These are phyloP conservation scores for Fraxinus anomala DNA, from an alignment of 257 asterid genomes.

Conservation along the genomic window DNA sequence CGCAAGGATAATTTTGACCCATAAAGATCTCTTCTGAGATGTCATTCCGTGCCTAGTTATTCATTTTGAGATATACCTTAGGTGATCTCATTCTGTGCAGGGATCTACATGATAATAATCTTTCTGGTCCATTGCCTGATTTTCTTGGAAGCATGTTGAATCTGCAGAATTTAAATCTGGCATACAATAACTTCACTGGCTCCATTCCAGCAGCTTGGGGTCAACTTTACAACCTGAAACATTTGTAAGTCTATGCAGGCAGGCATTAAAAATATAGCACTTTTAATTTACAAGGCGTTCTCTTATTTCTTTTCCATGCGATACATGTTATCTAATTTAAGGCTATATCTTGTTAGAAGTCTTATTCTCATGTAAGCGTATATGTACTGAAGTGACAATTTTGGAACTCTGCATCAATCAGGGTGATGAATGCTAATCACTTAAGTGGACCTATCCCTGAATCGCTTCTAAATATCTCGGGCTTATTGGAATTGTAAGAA, in stretches of 20 bases:
- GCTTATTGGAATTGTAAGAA: constrained; percentile 64
- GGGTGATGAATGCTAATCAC: constrained; percentile 62
- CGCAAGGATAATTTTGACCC: neutral
- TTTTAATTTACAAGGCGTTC: neutral
- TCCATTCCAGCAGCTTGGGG: constrained; percentile 80
- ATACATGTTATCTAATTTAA: neutral
- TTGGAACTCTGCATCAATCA: constrained; percentile 40
- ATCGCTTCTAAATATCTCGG: constrained; percentile 51
- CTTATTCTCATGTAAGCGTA: neutral
- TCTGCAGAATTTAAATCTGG: constrained; percentile 71
- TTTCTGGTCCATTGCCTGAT: constrained; percentile 70
- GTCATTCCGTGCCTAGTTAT: neutral
- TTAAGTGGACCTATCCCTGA: constrained; percentile 65
- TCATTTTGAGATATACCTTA: neutral
- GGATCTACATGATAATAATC: constrained; percentile 68
- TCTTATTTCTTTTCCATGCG: neutral
- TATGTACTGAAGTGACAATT: neutral
- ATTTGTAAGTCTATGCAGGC: constrained; percentile 47
- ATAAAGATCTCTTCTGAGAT: neutral
- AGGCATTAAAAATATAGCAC: neutral
- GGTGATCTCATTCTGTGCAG: constrained; percentile 38
- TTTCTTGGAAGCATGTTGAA: constrained; percentile 55
- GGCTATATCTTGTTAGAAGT: neutral
- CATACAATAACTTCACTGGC: constrained; percentile 66
- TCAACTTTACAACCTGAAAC: constrained; percentile 60